Percentiles rank a stretch among this genome's conserved stretches.
These are phyloP conservation scores for Yarrowia deformans DNA, from an alignment of 805 yeast genomes.

Conservation along the genomic window DNA sequence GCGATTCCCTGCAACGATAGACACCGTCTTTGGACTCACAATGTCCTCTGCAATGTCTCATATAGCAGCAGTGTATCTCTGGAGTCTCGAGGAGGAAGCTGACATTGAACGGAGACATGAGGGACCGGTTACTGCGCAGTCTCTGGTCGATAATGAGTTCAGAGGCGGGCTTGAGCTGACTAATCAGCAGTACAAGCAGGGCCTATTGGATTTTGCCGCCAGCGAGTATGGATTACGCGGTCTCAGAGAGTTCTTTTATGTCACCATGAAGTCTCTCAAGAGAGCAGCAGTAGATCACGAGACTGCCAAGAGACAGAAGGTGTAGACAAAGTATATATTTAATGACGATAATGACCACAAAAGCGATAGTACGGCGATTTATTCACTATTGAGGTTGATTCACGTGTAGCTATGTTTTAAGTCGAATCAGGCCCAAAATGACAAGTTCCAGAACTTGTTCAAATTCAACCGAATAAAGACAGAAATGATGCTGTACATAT, in stretches of 20 bases:
- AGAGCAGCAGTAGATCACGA: neutral
- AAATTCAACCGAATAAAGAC: no score
- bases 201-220: constrained; percentile 11
- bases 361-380: neutral
- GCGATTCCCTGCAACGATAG: constrained; percentile 3
- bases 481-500: no score
- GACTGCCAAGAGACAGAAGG: neutral
- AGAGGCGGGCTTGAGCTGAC: constrained; percentile 14
- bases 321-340: neutral
- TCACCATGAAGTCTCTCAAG: constrained; percentile 30
- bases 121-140: constrained; percentile 20
- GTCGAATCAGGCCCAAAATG: no score
- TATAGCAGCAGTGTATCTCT: constrained; percentile 19
- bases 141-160: neutral
- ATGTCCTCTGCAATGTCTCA: constrained; percentile 23
- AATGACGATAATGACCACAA: neutral
- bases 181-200: constrained; percentile 19
- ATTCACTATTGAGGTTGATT: neutral
- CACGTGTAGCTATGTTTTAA: no score
- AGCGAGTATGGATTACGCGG: neutral
- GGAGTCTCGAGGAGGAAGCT: constrained; percentile 19
- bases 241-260: constrained; percentile 12
- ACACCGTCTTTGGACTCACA: constrained; percentile 15
- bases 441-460: no score
- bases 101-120: constrained; percentile 25